These are phyloP conservation scores for Xylaria hypoxylon DNA, from an alignment of 2,329 filamentous ascomycete species.

Conservation along the genomic window DNA sequence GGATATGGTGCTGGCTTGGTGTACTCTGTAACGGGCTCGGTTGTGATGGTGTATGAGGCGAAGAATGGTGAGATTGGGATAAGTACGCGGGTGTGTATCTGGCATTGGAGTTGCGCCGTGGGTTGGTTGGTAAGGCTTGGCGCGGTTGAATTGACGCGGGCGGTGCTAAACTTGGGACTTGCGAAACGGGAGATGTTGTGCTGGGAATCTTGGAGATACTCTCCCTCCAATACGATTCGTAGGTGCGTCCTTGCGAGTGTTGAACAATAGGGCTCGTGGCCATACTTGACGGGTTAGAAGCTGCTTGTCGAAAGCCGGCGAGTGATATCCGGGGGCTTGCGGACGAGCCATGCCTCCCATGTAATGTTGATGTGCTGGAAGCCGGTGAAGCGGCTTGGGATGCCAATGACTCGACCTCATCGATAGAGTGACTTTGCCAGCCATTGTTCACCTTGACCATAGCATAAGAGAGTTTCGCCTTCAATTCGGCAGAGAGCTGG, in stretches of 20 bases:
- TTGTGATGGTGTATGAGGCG: slow-evolving; percentile 56
- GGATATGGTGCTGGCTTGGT: slow-evolving; percentile 51
- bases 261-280: slow-evolving; percentile 47
- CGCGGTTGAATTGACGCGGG: slow-evolving; percentile 67
- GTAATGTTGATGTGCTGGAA: slow-evolving; percentile 67
- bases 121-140: slow-evolving; percentile 54
- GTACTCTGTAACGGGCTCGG: slow-evolving; percentile 57
- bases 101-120: slow-evolving; percentile 64
- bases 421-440: slow-evolving; percentile 82
- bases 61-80: slow-evolving; percentile 61
- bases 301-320: slow-evolving; percentile 52
- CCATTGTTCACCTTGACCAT: slow-evolving; percentile 94
- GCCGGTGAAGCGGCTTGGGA: slow-evolving; percentile 75
- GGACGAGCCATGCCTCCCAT: slow-evolving; percentile 63
- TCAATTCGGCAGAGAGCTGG: slow-evolving; percentile 68
- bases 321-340: slow-evolving; percentile 64
- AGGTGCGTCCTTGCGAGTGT: slow-evolving; percentile 50
- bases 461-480: slow-evolving; percentile 87
- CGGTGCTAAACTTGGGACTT: slow-evolving; percentile 59
- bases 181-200: slow-evolving; percentile 54
- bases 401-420: slow-evolving; percentile 80
- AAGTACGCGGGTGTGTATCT: slow-evolving; percentile 63
- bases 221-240: slow-evolving; percentile 61
- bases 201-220: slow-evolving; percentile 53
- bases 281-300: slow-evolving; percentile 47